Conservation (phyloP, 2,329 filamentous ascomycete species). For the Monascus ruber region DNA sequence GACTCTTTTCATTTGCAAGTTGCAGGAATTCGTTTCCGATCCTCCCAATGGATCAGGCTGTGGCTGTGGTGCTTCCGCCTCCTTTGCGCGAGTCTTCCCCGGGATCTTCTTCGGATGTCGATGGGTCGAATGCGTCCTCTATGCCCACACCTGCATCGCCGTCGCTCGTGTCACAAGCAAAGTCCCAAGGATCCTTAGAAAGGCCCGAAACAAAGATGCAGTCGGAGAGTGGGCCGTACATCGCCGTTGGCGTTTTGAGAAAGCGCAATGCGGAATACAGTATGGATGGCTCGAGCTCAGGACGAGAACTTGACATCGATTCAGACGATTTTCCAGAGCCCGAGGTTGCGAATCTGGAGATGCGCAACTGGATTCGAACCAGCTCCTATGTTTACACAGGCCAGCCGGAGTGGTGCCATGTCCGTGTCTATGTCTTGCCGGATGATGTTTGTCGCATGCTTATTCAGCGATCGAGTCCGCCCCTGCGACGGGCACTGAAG, state of each 20-base stretch:
- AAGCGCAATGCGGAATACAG: slow-evolving; percentile 3
- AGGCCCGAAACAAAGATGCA: slow-evolving; percentile 3
- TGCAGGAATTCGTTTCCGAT: too few species aligned
- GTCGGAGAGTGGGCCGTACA: slow-evolving; percentile 11
- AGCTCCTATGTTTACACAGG: slow-evolving; percentile 7
- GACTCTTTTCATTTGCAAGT: too few species aligned
- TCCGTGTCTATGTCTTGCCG: slow-evolving; percentile 30
- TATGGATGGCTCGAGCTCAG: neutral
- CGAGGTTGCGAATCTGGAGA: slow-evolving; percentile 18
- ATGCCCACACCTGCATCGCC: neutral
- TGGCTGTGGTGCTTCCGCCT: neutral
- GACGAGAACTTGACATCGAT: neutral
- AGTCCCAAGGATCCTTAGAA: neutral
- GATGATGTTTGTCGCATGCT: slow-evolving; percentile 26
- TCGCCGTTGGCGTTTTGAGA: slow-evolving; percentile 22
- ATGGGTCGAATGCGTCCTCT: neutral
- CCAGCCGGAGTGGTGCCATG: slow-evolving; percentile 9
- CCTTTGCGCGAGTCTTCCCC: neutral
- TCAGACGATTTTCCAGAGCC: slow-evolving; percentile 6
- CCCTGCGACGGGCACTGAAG: slow-evolving; percentile 26
- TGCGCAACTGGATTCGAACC: slow-evolving; percentile 26
- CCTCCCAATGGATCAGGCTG: too few species aligned
- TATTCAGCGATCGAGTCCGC: slow-evolving; percentile 20
- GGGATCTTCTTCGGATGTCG: neutral
- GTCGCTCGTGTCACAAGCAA: neutral